Evolutionary conservation across 179 eudicot genomes (phyloP).

Genomic region (Camellia oleifera): DNA sequence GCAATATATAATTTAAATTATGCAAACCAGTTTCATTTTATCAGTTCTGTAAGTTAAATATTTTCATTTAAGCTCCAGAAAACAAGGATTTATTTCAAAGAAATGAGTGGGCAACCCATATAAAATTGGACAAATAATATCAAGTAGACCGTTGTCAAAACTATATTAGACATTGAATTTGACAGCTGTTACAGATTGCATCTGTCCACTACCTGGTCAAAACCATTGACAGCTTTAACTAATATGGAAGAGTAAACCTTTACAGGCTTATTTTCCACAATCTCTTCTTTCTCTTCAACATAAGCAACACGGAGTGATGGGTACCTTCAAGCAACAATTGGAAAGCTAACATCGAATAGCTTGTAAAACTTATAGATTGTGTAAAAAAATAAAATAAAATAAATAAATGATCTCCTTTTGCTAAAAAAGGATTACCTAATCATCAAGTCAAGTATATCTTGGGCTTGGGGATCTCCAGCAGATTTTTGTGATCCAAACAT

Average conservation of each 20-base stretch:
- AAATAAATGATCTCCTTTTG: background rate
- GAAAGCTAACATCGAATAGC: background rate
- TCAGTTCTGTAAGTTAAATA: background rate
- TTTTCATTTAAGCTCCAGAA: constrained; percentile 1
- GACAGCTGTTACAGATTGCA: constrained; percentile 6
- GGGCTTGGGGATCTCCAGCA: constrained; percentile 81
- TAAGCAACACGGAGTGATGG: constrained; percentile 95
- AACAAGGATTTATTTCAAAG: background rate
- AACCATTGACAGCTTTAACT: constrained; percentile 77
- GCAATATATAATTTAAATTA: background rate
- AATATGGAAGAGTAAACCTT: constrained; percentile 80
- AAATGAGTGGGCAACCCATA: background rate
- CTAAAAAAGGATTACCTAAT: constrained; percentile 43
- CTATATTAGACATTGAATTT: background rate
- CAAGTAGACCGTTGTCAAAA: background rate
- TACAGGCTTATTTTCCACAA: constrained; percentile 22
- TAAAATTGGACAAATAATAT: background rate
- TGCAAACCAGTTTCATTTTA: background rate
- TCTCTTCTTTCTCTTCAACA: constrained; percentile 85
- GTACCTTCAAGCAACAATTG: constrained; percentile 47
- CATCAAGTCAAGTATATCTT: constrained; percentile 80
- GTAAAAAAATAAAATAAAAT: too few species aligned
- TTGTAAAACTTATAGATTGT: background rate
- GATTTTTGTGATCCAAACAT: constrained; percentile 75
- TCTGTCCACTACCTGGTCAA: constrained; percentile 70